These are phyloP conservation scores for Desmodesmus armatus DNA, from an alignment of 139 green algal genomes.

Conservation along the genomic window DNA sequence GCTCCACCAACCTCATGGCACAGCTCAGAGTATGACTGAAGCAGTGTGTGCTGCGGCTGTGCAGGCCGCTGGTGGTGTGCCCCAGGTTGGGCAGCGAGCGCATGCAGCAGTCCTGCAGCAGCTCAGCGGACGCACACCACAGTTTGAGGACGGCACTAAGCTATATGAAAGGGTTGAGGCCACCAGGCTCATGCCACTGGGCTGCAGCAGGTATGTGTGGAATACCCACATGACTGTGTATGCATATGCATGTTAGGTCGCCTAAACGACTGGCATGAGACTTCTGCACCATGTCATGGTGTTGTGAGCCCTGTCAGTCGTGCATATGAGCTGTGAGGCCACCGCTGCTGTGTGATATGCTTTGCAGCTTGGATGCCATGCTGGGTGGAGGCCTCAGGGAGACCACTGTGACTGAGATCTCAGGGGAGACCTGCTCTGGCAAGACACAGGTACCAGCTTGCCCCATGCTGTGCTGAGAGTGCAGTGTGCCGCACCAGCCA, in stretches of 20 bases:
- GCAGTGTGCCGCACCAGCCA: neutral
- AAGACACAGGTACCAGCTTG: conserved; percentile 73
- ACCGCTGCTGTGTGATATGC: neutral
- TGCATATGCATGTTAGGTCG: too few species aligned
- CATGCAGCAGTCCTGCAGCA: conserved; percentile 18
- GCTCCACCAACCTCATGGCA: neutral
- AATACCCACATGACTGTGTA: too few species aligned
- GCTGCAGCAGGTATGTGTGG: neutral
- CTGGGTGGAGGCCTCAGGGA: conserved; percentile 63
- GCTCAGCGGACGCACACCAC: neutral
- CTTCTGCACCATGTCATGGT: too few species aligned
- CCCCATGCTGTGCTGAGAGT: neutral
- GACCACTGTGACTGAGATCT: conserved; percentile 60
- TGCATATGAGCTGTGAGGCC: neutral
- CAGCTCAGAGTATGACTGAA: neutral
- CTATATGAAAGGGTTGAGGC: neutral
- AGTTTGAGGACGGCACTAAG: neutral
- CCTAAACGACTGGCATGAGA: too few species aligned
- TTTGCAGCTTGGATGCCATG: conserved; percentile 62
- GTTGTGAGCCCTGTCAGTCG: too few species aligned
- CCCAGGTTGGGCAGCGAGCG: neutral
- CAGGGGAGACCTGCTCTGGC: conserved; percentile 62
- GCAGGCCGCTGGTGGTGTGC: neutral
- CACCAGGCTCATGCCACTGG: conserved; percentile 17
- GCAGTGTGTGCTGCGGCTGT: neutral